These are phyloP conservation scores for Mycena citricolor DNA, from an alignment of 1,284 basidiomycete genomes.

Conservation along the genomic window DNA sequence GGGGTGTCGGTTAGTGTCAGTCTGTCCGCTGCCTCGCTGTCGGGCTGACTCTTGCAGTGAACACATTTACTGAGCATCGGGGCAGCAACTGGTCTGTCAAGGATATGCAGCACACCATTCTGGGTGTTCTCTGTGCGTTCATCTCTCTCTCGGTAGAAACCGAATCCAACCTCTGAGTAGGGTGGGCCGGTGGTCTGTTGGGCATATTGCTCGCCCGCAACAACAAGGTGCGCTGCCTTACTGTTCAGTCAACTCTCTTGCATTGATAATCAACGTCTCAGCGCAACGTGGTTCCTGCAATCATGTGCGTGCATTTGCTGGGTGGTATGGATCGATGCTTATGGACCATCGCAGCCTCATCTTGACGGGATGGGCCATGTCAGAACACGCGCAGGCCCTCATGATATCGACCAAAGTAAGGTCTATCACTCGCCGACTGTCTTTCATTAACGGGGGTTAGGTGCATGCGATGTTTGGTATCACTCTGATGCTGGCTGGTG, in stretches of 20 bases:
- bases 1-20: constrained; percentile 65
- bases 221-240: constrained; percentile 53
- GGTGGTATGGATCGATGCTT: constrained; percentile 8
- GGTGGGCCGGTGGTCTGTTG: constrained; percentile 91
- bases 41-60: constrained; percentile 48
- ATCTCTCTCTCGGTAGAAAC: constrained; percentile 6
- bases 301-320: constrained; percentile 61
- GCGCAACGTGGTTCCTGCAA: constrained; percentile 79
- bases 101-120: constrained; percentile 84
- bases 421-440: constrained; percentile 5
- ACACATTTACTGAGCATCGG: constrained; percentile 92
- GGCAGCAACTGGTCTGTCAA: constrained; percentile 84
- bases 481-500: constrained; percentile 83
- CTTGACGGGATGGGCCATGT: constrained; percentile 95
- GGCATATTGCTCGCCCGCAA: constrained; percentile 86
- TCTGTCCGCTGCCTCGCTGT: constrained; percentile 9
- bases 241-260: constrained; percentile 1
- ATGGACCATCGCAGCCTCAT: constrained; percentile 57
- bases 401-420: constrained; percentile 79
- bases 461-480: constrained; percentile 85
- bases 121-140: constrained; percentile 60
- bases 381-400: constrained; percentile 83
- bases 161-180: constrained; percentile 36
- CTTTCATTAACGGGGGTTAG: constrained; percentile 38
- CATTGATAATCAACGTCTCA: constrained; percentile 26